Percentiles rank a stretch among this genome's conserved stretches.
These are phyloP conservation scores for Cladorrhinum samala DNA, from an alignment of 495 filamentous ascomycete genomes.

Conservation along the genomic window DNA sequence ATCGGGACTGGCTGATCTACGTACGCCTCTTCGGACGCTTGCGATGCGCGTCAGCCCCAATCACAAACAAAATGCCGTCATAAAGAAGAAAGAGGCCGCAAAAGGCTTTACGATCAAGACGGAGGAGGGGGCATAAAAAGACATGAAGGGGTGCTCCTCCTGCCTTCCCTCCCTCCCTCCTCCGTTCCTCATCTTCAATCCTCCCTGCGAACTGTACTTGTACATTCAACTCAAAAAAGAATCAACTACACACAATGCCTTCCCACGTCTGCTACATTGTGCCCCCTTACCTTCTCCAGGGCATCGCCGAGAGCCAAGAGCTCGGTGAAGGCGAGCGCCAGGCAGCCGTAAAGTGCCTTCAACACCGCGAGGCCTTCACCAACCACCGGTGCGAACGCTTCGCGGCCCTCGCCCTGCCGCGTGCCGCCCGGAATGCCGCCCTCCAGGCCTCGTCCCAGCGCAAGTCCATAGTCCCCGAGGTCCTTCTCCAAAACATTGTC, in stretches of 20 bases:
- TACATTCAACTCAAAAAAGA: background rate
- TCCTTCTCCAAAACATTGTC: slow-evolving; percentile 32
- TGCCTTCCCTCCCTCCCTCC: no score
- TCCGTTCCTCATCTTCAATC: background rate
- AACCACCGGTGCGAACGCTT: background rate
- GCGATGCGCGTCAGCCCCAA: no score
- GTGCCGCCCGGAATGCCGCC: background rate
- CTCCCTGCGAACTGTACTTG: no score
- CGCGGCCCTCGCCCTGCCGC: slow-evolving; percentile 21
- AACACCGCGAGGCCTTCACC: background rate
- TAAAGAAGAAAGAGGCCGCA: no score
- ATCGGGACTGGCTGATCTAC: no score
- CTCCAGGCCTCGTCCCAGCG: background rate
- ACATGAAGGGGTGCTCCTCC: no score
- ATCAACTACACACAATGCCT: background rate
- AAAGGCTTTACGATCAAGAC: no score
- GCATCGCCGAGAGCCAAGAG: background rate
- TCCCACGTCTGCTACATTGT: background rate
- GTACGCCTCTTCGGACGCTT: no score
- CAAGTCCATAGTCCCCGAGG: slow-evolving; percentile 31
- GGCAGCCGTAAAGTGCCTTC: background rate
- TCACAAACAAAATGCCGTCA: no score
- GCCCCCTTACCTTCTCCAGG: background rate
- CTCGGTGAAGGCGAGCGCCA: background rate
- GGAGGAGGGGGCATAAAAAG: no score